These are phyloP conservation scores for Blastobotrys capitulatus DNA, from an alignment of 1,139 yeast genomes.

Conservation along the genomic window DNA sequence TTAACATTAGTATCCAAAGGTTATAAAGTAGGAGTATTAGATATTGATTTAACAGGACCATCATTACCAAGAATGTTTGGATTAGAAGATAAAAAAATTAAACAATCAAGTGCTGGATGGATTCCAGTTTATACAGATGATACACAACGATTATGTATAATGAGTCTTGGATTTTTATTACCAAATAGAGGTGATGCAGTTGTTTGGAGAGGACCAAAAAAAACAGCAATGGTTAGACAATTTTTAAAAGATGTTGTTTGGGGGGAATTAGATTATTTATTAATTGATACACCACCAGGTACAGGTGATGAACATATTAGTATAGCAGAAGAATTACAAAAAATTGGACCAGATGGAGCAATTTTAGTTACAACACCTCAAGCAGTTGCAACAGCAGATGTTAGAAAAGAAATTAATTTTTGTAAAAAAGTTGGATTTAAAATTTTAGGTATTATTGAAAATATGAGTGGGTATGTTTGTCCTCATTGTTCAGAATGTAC, in stretches of 20 bases:
- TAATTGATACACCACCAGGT: slow-evolving; percentile 98
- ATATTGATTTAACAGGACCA: slow-evolving; percentile 95
- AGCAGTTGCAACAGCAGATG: slow-evolving; percentile 87
- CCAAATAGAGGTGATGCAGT: slow-evolving; percentile 84
- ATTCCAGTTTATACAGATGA: slow-evolving; percentile 63
- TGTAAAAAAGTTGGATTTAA: slow-evolving; percentile 80
- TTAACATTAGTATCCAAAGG: slow-evolving; percentile 66
- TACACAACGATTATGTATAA: slow-evolving; percentile 42
- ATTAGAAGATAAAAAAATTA: slow-evolving; percentile 70
- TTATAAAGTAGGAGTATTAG: slow-evolving; percentile 82
- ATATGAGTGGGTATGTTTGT: slow-evolving; percentile 95
- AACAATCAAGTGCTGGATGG: slow-evolving; percentile 85
- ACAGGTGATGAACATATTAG: slow-evolving; percentile 98
- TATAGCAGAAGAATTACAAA: slow-evolving; percentile 81
- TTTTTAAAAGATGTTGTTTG: slow-evolving; percentile 86
- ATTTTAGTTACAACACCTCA: slow-evolving; percentile 96
- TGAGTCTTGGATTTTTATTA: slow-evolving; percentile 88
- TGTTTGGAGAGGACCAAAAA: slow-evolving; percentile 98
- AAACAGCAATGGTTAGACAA: slow-evolving; percentile 96
- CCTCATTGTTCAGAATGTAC: slow-evolving; percentile 88
- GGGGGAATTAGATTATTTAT: slow-evolving; percentile 75
- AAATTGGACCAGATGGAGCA: slow-evolving; percentile 82
- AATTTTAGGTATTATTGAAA: slow-evolving; percentile 84
- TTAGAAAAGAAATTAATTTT: slow-evolving; percentile 86
- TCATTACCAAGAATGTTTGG: slow-evolving; percentile 97